Evolutionary conservation across 2,329 filamentous ascomycete species (phyloP).

Genomic region (Pezicula radicicola): DNA sequence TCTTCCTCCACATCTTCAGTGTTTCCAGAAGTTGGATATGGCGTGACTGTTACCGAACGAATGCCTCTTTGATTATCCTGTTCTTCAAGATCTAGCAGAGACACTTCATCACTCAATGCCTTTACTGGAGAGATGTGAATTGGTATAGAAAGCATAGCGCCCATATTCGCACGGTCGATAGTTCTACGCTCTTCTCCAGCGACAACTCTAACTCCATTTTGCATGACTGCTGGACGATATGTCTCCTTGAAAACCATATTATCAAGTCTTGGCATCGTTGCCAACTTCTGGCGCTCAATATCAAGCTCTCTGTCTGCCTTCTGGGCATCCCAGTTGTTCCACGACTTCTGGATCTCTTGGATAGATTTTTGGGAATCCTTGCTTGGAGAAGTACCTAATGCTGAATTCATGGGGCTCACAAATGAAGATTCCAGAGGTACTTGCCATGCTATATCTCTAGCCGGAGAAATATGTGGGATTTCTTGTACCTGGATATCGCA

Average conservation of each 20-base stretch:
- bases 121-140: too few relatives aligned
- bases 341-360: background rate
- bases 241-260: conserved; percentile 1
- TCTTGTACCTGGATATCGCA: conserved; percentile 1
- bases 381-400: background rate
- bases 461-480: background rate
- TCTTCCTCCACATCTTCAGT: too few relatives aligned
- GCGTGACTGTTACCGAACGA: too few relatives aligned
- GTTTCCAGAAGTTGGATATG: too few relatives aligned
- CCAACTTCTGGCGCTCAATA: background rate
- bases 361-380: background rate
- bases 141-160: too few relatives aligned
- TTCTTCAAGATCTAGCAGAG: too few relatives aligned
- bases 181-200: background rate
- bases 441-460: too few relatives aligned
- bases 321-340: conserved; percentile 6
- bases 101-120: too few relatives aligned
- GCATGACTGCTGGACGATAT: background rate
- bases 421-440: background rate
- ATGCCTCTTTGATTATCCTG: too few relatives aligned
- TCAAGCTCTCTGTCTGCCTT: conserved; percentile 7
- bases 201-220: background rate
- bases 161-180: background rate
- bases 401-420: background rate
- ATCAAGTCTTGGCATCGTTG: background rate